Evolutionary conservation across 2,329 filamentous ascomycete species (phyloP).

Genomic region (Ampelomyces quisqualis): DNA sequence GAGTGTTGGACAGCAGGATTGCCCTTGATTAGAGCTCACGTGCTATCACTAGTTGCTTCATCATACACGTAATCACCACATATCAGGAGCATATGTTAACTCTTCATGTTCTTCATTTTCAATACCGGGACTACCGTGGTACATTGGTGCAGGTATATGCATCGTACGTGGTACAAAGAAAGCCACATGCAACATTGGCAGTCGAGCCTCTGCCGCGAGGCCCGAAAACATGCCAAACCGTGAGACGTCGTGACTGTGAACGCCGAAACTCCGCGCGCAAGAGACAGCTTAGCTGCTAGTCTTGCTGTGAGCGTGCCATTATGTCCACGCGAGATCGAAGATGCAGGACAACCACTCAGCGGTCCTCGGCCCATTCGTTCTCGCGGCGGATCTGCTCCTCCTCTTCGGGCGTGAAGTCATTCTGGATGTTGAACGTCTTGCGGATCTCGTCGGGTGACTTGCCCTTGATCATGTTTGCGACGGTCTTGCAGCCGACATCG

Average conservation of each 20-base stretch:
- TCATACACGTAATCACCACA: too few species aligned
- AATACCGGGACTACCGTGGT: neutral
- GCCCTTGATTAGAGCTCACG: too few species aligned
- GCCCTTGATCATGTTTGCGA: constrained; percentile 99
- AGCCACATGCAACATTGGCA: neutral
- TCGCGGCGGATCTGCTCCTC: constrained; percentile 81
- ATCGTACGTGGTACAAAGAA: neutral
- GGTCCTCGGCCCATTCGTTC: constrained; percentile 55
- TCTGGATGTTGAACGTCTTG: constrained; percentile 99
- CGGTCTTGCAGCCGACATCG: constrained; percentile 98
- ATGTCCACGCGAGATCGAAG: neutral
- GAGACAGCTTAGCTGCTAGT: neutral
- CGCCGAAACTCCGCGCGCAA: constrained; percentile 2
- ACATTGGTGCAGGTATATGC: neutral
- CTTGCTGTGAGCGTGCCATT: neutral
- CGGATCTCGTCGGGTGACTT: constrained; percentile 99
- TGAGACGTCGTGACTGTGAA: neutral
- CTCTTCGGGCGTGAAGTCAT: constrained; percentile 98
- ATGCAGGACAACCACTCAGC: constrained; percentile 20
- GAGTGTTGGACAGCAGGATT: too few species aligned
- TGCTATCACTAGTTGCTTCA: too few species aligned
- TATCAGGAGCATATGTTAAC: too few species aligned
- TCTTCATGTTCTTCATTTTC: too few species aligned
- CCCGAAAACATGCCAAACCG: neutral
- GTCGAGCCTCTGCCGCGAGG: neutral